phyloP scores from a whole-genome alignment of 441 rosid species.

The Geranium incanum region DNA sequence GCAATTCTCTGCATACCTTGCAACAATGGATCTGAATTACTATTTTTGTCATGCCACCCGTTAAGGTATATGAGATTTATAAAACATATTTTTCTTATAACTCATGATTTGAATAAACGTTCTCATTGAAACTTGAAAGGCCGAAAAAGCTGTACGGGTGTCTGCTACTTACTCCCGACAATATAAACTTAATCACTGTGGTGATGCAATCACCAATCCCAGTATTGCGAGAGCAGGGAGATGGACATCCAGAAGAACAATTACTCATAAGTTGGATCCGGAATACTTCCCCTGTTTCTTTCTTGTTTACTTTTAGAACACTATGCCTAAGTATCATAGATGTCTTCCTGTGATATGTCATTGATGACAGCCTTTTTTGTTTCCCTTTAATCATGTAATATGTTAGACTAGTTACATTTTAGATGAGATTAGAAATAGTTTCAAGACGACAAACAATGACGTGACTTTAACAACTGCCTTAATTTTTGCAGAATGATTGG shows the following conservation, averaged over 20 bases:
- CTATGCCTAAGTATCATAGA: not conserved
- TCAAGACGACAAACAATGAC: not conserved
- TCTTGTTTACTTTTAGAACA: not conserved
- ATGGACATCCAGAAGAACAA: not conserved
- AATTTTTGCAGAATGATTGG: slow-evolving; percentile 75
- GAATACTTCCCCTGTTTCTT: not conserved
- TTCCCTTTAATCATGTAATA: not conserved
- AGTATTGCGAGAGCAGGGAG: not conserved
- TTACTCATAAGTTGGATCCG: not conserved
- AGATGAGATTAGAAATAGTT: not conserved
- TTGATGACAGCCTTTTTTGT: not conserved
- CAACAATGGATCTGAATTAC: not conserved
- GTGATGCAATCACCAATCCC: not conserved
- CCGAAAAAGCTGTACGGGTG: not conserved
- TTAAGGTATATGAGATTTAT: not conserved
- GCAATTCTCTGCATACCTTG: not conserved
- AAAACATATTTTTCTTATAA: not conserved
- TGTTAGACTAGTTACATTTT: not conserved
- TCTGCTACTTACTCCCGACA: not conserved
- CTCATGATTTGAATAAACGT: not conserved
- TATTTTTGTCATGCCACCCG: not conserved
- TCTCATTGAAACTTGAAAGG: not conserved
- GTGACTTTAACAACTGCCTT: not conserved
- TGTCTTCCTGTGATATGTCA: not conserved
- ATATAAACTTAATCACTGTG: too few species aligned